Evolutionary conservation across 345 rosid genomes (phyloP).

Genomic region (Linum trigynum): DNA sequence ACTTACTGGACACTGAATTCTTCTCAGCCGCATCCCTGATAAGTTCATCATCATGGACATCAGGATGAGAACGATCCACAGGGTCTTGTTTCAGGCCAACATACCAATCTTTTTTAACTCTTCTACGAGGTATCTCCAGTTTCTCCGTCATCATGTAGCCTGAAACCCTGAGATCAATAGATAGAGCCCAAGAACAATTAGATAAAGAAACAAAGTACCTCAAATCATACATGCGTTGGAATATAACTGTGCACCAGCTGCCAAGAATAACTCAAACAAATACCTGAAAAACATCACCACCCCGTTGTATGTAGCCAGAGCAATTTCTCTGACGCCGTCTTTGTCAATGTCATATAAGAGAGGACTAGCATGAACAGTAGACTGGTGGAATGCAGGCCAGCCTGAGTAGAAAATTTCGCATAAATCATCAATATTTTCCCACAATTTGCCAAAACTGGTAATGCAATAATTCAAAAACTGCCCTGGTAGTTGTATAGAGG

Average conservation of each 20-base stretch:
- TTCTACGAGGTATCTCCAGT: constrained; percentile 83
- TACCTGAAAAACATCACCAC: constrained; percentile 94
- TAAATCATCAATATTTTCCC: too few relatives aligned
- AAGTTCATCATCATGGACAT: constrained; percentile 68
- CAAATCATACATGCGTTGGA: background rate
- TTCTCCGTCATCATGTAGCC: constrained; percentile 96
- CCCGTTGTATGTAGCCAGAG: constrained; percentile 92
- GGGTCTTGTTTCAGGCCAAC: constrained; percentile 81
- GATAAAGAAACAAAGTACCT: background rate
- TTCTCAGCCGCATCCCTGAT: constrained; percentile 50
- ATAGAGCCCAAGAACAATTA: background rate
- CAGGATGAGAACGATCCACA: constrained; percentile 91
- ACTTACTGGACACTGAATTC: constrained; percentile 49
- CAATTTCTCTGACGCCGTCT: constrained; percentile 94
- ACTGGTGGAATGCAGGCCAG: constrained; percentile 99
- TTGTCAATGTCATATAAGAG: constrained; percentile 88
- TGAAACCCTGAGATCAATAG: constrained; percentile 50
- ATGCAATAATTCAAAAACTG: background rate
- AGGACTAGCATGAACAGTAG: constrained; percentile 96
- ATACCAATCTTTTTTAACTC: constrained; percentile 79
- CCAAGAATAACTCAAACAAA: constrained; percentile 6
- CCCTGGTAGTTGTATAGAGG: background rate
- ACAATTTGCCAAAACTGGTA: background rate
- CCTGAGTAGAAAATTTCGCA: constrained; percentile 33
- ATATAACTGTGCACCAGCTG: background rate